phyloP scores from a whole-genome alignment of 352 stramenopile genomes.

The Phytopythium ostracodes region DNA sequence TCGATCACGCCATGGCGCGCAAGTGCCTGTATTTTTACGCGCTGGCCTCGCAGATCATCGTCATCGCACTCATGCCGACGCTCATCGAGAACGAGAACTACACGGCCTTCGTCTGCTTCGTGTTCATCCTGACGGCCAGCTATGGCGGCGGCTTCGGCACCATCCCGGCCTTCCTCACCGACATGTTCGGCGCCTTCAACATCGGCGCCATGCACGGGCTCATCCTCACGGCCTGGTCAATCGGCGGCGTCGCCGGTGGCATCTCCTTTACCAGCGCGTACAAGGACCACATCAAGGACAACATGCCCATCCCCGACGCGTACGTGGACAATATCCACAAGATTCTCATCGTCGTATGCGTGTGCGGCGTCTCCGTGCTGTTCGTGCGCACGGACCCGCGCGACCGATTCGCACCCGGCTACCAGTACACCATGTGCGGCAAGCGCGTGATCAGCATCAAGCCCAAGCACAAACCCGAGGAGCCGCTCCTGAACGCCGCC shows the following conservation, averaged over 20 bases:
- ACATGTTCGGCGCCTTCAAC: conserved; percentile 84
- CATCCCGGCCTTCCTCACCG: conserved; percentile 69
- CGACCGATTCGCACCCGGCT: conserved; percentile 65
- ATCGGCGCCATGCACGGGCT: conserved; percentile 76
- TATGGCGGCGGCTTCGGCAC: conserved; percentile 73
- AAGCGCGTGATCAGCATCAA: conserved; percentile 56
- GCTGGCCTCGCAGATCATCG: conserved; percentile 50
- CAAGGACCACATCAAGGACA: conserved; percentile 25
- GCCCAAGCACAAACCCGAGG: conserved; percentile 29
- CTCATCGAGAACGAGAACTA: conserved; percentile 58
- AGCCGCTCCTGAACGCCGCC: conserved; percentile 13
- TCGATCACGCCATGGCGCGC: conserved; percentile 41
- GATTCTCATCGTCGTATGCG: conserved; percentile 55
- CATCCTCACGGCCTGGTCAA: conserved; percentile 75
- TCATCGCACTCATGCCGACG: conserved; percentile 57
- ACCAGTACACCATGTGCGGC: conserved; percentile 62
- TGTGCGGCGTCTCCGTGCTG: conserved; percentile 54
- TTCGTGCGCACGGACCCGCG: conserved; percentile 54
- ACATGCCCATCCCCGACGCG: conserved; percentile 35
- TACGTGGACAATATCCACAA: conserved; percentile 65
- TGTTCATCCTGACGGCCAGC: conserved; percentile 65
- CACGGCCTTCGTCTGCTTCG: conserved; percentile 41
- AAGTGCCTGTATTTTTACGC: conserved; percentile 60
- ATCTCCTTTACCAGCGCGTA: conserved; percentile 69
- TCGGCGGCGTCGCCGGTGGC: conserved; percentile 62